A percentile compares a stretch with the other conserved stretches of the same genome.
These are phyloP conservation scores for Acarospora socialis DNA, from an alignment of 2,329 filamentous ascomycete species.

Conservation along the genomic window DNA sequence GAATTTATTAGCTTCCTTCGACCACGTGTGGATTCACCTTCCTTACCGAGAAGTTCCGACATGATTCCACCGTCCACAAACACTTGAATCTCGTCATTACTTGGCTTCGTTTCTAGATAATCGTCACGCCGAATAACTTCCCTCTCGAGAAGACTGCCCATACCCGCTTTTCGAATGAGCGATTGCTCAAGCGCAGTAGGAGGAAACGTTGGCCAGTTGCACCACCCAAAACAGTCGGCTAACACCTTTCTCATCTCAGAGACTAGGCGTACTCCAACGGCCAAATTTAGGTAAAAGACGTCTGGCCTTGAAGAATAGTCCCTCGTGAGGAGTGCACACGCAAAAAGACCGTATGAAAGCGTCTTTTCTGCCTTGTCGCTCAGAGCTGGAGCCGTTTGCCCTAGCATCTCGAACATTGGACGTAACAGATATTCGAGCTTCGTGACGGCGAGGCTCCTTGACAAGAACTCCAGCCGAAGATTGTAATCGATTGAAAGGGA, in stretches of 20 bases:
- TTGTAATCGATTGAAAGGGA: neutral
- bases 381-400: too few species aligned
- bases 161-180: too few species aligned
- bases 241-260: neutral
- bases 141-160: too few species aligned
- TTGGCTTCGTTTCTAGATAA: too few species aligned
- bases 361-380: neutral
- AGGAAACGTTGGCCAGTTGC: slow-evolving; percentile 1
- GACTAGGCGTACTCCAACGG: neutral
- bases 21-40: too few species aligned
- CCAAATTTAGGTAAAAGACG: neutral
- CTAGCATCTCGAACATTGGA: neutral
- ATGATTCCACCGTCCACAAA: too few species aligned
- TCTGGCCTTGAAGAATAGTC: neutral
- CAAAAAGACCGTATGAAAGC: neutral
- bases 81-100: too few species aligned
- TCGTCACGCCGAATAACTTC: too few species aligned
- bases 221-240: neutral
- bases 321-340: neutral
- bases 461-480: neutral
- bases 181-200: too few species aligned
- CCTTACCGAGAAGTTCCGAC: too few species aligned
- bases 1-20: too few species aligned
- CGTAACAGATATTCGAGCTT: neutral
- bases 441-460: neutral